phyloP scores from a whole-genome alignment of 129 eudicot species.

The Heracleum sosnowskyi region DNA sequence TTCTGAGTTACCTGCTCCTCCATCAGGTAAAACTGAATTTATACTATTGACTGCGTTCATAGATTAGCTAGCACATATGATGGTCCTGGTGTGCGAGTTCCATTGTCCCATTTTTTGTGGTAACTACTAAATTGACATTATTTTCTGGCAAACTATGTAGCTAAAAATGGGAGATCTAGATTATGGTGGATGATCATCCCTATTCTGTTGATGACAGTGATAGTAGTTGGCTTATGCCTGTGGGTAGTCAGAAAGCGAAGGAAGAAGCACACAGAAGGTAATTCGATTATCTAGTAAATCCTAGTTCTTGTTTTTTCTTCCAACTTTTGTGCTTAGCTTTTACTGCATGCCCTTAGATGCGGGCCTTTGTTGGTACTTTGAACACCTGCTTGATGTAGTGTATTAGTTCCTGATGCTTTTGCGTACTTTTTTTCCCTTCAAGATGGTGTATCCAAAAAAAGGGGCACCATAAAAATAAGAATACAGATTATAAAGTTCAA shows the following conservation, averaged over 20 bases:
- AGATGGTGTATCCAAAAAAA: no score
- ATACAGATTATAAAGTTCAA: no score
- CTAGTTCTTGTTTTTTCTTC: no score
- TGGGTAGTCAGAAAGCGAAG: background rate
- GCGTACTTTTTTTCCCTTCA: no score
- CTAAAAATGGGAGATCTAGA: background rate
- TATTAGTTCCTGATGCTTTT: no score
- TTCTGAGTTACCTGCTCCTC: constrained; percentile 21
- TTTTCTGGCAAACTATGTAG: background rate
- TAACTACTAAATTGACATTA: background rate
- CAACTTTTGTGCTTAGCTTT: background rate
- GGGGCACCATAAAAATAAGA: no score
- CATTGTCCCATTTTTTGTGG: no score
- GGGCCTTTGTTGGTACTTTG: no score
- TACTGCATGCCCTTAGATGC: background rate
- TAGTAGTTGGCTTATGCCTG: background rate
- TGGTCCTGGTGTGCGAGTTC: no score
- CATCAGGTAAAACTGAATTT: constrained; percentile 22
- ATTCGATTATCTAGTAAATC: background rate
- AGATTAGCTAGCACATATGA: no score
- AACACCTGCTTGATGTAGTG: no score
- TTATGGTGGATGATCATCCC: background rate
- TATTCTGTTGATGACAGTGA: background rate
- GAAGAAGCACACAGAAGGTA: background rate
- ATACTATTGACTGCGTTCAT: background rate